A percentile compares a stretch with the other conserved stretches of the same genome.
Conservation (phyloP, 805 yeast genomes). For the Candida orba region DNA sequence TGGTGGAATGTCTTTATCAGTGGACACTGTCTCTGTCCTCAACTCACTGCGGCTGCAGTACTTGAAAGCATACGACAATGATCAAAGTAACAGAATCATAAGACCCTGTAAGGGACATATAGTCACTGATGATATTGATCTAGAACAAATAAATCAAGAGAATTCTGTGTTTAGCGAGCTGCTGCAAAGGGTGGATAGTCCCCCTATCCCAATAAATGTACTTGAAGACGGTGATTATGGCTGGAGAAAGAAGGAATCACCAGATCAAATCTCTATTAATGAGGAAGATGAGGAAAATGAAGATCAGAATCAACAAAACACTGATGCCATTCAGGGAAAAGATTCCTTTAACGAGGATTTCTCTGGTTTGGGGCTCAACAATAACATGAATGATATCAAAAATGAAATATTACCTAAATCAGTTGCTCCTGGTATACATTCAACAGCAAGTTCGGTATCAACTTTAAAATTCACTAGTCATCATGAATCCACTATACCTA, state of each 20-base stretch:
- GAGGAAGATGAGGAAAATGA: neutral
- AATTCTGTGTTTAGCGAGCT: constrained; percentile 8
- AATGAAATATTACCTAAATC: neutral
- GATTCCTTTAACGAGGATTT: neutral
- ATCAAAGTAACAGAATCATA: constrained; percentile 20
- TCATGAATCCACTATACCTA: neutral
- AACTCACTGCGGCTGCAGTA: constrained; percentile 20
- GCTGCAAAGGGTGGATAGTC: constrained; percentile 18
- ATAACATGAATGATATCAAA: neutral
- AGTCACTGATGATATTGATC: neutral
- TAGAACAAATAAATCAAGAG: neutral
- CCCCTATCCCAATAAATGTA: constrained; percentile 26
- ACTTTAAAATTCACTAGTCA: constrained; percentile 1
- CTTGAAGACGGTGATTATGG: constrained; percentile 15
- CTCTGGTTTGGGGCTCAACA: neutral
- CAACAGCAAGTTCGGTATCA: constrained; percentile 5
- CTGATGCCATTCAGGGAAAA: neutral
- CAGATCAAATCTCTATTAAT: neutral
- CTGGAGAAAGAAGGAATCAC: constrained; percentile 1
- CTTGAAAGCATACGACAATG: constrained; percentile 15
- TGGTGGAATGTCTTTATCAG: constrained; percentile 14
- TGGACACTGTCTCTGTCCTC: constrained; percentile 8
- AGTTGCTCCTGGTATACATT: neutral
- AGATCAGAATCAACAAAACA: neutral
- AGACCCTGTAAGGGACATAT: constrained; percentile 12